phyloP scores from a whole-genome alignment of 352 stramenopile genomes.

The Phytophthora fragariaefolia region DNA sequence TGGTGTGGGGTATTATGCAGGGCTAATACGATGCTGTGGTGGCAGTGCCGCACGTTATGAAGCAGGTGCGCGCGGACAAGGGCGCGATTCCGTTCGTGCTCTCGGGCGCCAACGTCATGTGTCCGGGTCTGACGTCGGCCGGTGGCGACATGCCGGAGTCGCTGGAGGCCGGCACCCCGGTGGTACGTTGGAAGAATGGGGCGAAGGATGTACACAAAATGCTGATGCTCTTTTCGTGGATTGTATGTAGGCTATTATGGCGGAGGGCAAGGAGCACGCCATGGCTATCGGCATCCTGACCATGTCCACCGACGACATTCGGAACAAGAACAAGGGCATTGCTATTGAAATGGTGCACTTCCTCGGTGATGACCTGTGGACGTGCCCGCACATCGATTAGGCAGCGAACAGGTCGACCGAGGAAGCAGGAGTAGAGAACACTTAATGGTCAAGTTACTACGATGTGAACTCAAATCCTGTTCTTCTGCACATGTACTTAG shows the following conservation, averaged over 20 bases:
- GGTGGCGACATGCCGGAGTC: slow-evolving; percentile 94
- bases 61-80: slow-evolving; percentile 95
- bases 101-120: slow-evolving; percentile 99
- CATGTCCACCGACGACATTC: slow-evolving; percentile 96
- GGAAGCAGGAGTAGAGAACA: slow-evolving; percentile 3
- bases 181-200: slow-evolving; percentile 55
- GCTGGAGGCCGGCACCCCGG: slow-evolving; percentile 79
- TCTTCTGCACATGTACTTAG: background rate
- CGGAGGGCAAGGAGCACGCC: slow-evolving; percentile 97
- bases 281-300: slow-evolving; percentile 97
- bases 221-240: slow-evolving; percentile 1
- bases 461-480: background rate
- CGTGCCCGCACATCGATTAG: slow-evolving; percentile 81
- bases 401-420: slow-evolving; percentile 8
- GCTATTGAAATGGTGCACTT: slow-evolving; percentile 97
- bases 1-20: no score
- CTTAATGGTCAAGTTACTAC: background rate
- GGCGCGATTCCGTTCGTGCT: slow-evolving; percentile 98
- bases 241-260: slow-evolving; percentile 93
- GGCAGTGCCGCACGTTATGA: slow-evolving; percentile 92
- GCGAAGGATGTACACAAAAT: background rate
- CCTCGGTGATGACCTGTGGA: slow-evolving; percentile 97
- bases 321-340: slow-evolving; percentile 96
- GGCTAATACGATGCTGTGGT: background rate
- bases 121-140: slow-evolving; percentile 95